phyloP scores from a whole-genome alignment of 2,329 filamentous ascomycete species.

The Lecanicillium sp. region DNA sequence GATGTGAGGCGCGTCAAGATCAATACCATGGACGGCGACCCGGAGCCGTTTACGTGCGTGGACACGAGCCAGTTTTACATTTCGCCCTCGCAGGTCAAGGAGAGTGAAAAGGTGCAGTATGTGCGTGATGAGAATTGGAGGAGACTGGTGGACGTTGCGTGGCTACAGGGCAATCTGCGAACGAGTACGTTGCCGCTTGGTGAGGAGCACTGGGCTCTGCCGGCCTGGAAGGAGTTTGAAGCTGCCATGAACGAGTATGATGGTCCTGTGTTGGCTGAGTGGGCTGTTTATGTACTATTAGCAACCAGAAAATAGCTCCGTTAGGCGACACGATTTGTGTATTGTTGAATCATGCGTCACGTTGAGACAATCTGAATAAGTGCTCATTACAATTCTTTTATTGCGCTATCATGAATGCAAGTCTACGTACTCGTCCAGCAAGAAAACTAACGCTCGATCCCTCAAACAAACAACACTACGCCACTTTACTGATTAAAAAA shows the following conservation, averaged over 20 bases:
- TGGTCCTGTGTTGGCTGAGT: slow-evolving; percentile 5
- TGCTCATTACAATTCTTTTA: too few relatives aligned
- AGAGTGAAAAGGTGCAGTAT: slow-evolving; percentile 1
- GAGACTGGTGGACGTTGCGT: slow-evolving; percentile 2
- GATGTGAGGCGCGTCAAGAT: slow-evolving; percentile 2
- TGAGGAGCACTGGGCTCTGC: background rate
- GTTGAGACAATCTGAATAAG: too few relatives aligned
- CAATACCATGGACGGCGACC: background rate
- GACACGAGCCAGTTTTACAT: slow-evolving; percentile 2
- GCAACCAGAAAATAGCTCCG: slow-evolving; percentile 1
- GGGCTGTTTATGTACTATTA: slow-evolving; percentile 7
- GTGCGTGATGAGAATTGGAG: slow-evolving; percentile 1
- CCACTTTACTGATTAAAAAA: slow-evolving; percentile 17
- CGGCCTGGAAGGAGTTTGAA: slow-evolving; percentile 3
- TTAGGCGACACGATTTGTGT: background rate
- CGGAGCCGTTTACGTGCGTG: slow-evolving; percentile 3
- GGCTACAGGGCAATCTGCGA: slow-evolving; percentile 5
- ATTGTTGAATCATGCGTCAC: too few relatives aligned
- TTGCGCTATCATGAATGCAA: too few relatives aligned
- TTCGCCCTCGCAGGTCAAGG: slow-evolving; percentile 1
- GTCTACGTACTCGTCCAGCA: too few relatives aligned
- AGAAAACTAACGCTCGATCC: too few relatives aligned
- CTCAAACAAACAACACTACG: background rate
- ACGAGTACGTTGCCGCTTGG: slow-evolving; percentile 4
- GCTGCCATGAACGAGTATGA: slow-evolving; percentile 4